A percentile compares a stretch with the other conserved stretches of the same genome.
Conservation (phyloP, 305 asterid species). For the Coffea humblotiana region DNA sequence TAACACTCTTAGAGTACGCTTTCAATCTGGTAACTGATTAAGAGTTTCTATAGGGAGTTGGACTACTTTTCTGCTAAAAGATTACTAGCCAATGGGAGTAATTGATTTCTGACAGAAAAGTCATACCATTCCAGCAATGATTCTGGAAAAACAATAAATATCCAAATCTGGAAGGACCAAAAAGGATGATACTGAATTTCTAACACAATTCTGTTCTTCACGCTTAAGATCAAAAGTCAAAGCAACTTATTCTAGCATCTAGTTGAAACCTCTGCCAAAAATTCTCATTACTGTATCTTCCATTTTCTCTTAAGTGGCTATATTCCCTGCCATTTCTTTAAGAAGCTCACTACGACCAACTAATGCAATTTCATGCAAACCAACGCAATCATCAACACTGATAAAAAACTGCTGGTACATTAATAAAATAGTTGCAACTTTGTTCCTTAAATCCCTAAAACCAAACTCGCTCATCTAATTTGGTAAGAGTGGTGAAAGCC, state of each 20-base stretch:
- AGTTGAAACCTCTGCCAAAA: not conserved
- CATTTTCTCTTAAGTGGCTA: not conserved
- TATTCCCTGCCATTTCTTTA: not conserved
- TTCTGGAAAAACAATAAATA: not conserved
- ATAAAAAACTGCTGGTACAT: not conserved
- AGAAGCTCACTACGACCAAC: not conserved
- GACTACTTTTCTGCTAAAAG: not conserved
- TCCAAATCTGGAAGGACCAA: not conserved
- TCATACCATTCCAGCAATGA: not conserved
- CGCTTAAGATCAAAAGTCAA: not conserved
- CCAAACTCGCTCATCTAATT: not conserved
- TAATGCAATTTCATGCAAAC: too few relatives aligned
- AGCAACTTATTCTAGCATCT: conserved; percentile 1
- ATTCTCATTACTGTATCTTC: not conserved
- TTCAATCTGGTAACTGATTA: too few relatives aligned
- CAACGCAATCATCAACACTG: not conserved
- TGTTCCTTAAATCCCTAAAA: not conserved
- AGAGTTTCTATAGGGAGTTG: not conserved
- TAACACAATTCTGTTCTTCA: not conserved
- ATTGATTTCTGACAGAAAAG: not conserved
- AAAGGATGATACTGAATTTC: not conserved
- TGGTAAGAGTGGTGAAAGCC: not conserved
- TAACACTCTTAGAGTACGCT: too few relatives aligned
- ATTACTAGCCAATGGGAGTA: not conserved
- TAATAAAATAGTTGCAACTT: not conserved